A percentile compares a stretch with the other conserved stretches of the same genome.
Conservation (phyloP, 1,139 yeast genomes). For the Hyphopichia fennica region DNA sequence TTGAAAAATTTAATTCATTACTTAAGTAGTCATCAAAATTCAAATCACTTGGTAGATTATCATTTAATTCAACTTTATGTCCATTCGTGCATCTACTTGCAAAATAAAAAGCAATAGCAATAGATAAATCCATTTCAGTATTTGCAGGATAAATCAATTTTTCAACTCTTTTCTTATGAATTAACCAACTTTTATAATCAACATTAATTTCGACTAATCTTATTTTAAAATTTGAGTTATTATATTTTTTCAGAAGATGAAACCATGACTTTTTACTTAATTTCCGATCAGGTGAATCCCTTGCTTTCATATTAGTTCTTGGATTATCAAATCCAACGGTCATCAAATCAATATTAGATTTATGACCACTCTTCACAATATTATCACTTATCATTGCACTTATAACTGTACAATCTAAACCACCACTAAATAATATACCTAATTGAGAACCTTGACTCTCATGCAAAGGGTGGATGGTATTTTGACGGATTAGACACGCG, state of each 20-base stretch:
- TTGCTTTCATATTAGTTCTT: constrained; percentile 62
- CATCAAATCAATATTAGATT: constrained; percentile 55
- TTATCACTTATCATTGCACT: constrained; percentile 48
- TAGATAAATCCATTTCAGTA: constrained; percentile 94
- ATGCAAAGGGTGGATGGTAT: constrained; percentile 59
- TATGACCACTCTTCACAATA: constrained; percentile 7
- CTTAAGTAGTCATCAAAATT: constrained; percentile 22
- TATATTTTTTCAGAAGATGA: constrained; percentile 43
- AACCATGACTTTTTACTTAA: constrained; percentile 66
- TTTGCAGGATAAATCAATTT: constrained; percentile 76
- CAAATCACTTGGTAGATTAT: constrained; percentile 6
- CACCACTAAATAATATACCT: constrained; percentile 87
- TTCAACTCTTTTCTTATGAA: constrained; percentile 52
- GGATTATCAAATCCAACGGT: constrained; percentile 94
- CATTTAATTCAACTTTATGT: constrained; percentile 26
- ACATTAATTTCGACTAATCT: constrained; percentile 70
- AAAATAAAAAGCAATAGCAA: constrained; percentile 92
- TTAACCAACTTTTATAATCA: constrained; percentile 61
- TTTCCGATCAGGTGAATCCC: constrained; percentile 78
- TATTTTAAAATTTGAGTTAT: constrained; percentile 29
- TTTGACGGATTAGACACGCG: constrained; percentile 53
- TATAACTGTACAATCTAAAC: constrained; percentile 84
- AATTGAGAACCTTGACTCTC: constrained; percentile 33
- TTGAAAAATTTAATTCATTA: constrained; percentile 12
- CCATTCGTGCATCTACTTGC: constrained; percentile 62